Evolutionary conservation across 2,329 filamentous ascomycete genomes (phyloP).

Genomic region (Aurifilum marmelostoma): DNA sequence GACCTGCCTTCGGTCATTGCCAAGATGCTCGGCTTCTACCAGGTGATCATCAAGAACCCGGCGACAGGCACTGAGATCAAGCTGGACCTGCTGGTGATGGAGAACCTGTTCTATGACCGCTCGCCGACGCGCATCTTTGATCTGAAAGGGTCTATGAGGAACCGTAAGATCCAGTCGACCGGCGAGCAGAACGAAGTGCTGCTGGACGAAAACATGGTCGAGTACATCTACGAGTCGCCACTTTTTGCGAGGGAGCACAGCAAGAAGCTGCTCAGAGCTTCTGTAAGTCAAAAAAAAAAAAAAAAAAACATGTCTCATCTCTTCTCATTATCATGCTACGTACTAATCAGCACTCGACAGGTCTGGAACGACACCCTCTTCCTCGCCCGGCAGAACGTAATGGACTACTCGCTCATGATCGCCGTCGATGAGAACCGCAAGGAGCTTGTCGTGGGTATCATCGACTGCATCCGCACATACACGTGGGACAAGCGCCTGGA

Average conservation of each 20-base stretch:
- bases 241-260: constrained; percentile 95
- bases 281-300: constrained; percentile 49
- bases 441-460: constrained; percentile 95
- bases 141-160: constrained; percentile 97
- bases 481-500: constrained; percentile 99
- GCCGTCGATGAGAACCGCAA: constrained; percentile 89
- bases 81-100: constrained; percentile 92
- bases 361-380: constrained; percentile 98
- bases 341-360: constrained; percentile 22
- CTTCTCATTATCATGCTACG: neutral
- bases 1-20: constrained; percentile 95
- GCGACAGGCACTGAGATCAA: constrained; percentile 90
- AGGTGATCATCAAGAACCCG: constrained; percentile 95
- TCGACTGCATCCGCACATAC: constrained; percentile 97
- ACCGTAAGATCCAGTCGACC: constrained; percentile 94
- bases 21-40: constrained; percentile 99
- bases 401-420: constrained; percentile 99
- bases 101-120: constrained; percentile 97
- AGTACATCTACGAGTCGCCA: constrained; percentile 97
- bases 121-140: constrained; percentile 89
- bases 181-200: constrained; percentile 96
- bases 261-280: constrained; percentile 87
- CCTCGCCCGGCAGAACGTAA: constrained; percentile 91
- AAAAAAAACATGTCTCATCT: neutral
- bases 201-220: constrained; percentile 97